phyloP scores from a whole-genome alignment of 805 yeast genomes.

The Candida caryicola region DNA sequence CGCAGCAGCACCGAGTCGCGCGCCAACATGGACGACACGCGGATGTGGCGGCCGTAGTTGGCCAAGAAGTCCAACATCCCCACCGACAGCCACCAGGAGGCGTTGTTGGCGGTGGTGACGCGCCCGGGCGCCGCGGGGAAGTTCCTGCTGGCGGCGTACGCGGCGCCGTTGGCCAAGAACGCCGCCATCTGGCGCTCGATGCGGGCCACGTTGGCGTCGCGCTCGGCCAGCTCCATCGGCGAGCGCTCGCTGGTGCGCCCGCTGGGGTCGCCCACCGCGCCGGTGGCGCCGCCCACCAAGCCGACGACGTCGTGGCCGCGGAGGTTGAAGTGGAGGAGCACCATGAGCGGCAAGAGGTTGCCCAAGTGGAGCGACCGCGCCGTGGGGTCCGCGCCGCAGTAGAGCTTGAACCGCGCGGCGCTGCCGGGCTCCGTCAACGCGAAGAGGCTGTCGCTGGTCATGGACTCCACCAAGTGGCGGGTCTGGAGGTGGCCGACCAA shows the following conservation, averaged over 20 bases:
- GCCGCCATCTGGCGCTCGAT: conserved; percentile 60
- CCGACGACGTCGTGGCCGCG: conserved; percentile 85
- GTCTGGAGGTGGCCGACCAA: conserved; percentile 36
- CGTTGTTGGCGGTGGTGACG: conserved; percentile 57
- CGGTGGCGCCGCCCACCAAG: conserved; percentile 93
- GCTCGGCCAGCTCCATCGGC: conserved; percentile 48
- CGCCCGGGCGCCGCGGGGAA: conserved; percentile 36
- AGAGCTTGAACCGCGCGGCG: conserved; percentile 50
- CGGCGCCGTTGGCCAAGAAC: conserved; percentile 61
- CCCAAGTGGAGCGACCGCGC: conserved; percentile 90
- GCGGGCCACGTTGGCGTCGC: conserved; percentile 53
- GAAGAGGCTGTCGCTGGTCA: conserved; percentile 37
- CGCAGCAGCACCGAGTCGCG: conserved; percentile 84
- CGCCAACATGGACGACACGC: conserved; percentile 83
- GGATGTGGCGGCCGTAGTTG: conserved; percentile 69
- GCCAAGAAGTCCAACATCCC: conserved; percentile 76
- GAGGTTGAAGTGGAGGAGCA: conserved; percentile 75
- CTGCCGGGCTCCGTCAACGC: conserved; percentile 25
- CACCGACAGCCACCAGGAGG: conserved; percentile 82
- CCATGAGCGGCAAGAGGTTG: conserved; percentile 82
- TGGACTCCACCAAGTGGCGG: conserved; percentile 36
- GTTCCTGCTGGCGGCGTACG: conserved; percentile 56
- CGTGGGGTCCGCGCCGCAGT: conserved; percentile 96
- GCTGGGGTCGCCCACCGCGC: conserved; percentile 94
- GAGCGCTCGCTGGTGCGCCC: conserved; percentile 79